A percentile compares a stretch with the other conserved stretches of the same genome.
Conservation (phyloP, 1,284 basidiomycete genomes). For the Leccinum griseonigrum region DNA sequence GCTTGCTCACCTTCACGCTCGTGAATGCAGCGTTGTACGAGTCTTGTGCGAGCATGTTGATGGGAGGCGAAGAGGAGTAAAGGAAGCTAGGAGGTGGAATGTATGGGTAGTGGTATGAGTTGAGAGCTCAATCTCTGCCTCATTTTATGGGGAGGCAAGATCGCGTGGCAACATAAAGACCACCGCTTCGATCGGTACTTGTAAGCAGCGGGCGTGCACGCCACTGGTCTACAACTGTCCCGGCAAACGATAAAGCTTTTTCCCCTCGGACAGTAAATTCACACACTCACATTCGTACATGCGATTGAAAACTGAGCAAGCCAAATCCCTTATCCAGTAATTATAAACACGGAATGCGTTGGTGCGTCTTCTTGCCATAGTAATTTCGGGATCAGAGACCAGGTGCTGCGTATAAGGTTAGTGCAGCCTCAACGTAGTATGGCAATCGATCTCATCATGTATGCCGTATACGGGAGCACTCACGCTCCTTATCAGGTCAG, state of each 20-base stretch:
- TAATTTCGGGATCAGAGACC: neutral
- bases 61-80: neutral
- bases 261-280: neutral
- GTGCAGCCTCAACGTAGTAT: neutral
- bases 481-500: neutral
- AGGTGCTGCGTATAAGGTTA: neutral
- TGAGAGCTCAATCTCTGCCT: neutral
- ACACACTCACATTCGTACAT: conserved; percentile 8
- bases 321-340: conserved; percentile 10
- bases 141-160: conserved; percentile 14
- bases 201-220: conserved; percentile 3
- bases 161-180: neutral
- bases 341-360: conserved; percentile 1
- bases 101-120: neutral
- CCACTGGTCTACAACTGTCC: neutral
- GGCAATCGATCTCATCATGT: conserved; percentile 14
- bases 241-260: neutral
- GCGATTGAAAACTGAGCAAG: neutral
- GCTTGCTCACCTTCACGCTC: conserved; percentile 24
- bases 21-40: conserved; percentile 25
- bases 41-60: conserved; percentile 27
- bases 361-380: neutral
- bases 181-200: conserved; percentile 1
- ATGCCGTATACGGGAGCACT: neutral
- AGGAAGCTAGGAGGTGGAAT: neutral